Base-by-base conservation (phyloP, 2,329 filamentous ascomycete genomes). In the Colletotrichum orbiculare region DNA sequence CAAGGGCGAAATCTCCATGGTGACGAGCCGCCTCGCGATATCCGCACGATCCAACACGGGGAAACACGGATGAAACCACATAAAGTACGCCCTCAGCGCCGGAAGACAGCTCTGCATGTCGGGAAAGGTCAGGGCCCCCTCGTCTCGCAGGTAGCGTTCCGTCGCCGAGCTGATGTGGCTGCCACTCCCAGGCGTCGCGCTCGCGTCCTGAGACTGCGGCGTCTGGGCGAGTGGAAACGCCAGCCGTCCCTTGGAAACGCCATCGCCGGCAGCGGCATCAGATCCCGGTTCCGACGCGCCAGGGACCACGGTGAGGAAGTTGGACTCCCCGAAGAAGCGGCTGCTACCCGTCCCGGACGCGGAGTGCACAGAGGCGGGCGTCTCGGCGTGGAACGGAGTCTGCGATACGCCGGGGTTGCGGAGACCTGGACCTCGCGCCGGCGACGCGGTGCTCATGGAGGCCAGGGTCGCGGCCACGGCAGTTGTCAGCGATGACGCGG, bases 41-140 rank as follows among this genome's bases (percentile, higher is more conserved):
- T 80, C 78, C 1, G 74, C 73, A 4, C 82, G 78, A 67, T 87
- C 83, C 1, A 87, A 68, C 11, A 87, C 78, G 0, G 85, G 83
- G 52, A 86, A 87, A 58, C 82, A 83, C 0, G 85, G 83, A 67
- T 87, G 85, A 56, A 86, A 87, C 80, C 83, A 85, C 25, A 77
- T 74, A 59, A 87, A 87, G 72, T 86, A 87, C 0, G 84, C 83
- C 15, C 79, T 74, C 1, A 87, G 69, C 2, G 67, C 69, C 8
- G 69, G 67, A 9, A 70, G 54, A 38, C 61, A 69, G 13, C 56
- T 69, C 52, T 66, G 61, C 43, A 64, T 56, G 33, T 68, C 67
- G 7, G 68, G 69, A 37, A 69, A 69, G 33, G 62, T 68, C 41
- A 70, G 59, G 3, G 69, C 69, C 13, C 69, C 69, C 45, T 70